These are phyloP conservation scores for Phoenix roebelenii DNA, from an alignment of 176 grass and related monocot species.

Conservation along the genomic window DNA sequence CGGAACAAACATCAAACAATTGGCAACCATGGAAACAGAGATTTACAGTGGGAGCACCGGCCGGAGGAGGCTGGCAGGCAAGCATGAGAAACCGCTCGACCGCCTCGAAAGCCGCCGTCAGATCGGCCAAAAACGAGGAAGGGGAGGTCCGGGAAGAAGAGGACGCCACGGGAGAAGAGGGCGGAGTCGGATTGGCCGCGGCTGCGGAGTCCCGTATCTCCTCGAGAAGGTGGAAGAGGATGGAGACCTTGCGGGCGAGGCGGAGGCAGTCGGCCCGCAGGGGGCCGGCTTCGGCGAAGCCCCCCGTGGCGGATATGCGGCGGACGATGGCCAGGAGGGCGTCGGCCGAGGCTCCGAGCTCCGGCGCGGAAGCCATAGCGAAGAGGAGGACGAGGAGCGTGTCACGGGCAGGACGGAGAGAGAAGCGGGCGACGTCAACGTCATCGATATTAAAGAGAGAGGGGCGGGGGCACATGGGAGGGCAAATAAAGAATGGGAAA, in stretches of 20 bases:
- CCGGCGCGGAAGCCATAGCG: too few relatives aligned
- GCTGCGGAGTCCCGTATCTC: conserved; percentile 45
- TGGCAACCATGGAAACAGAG: too few relatives aligned
- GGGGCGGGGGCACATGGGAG: too few relatives aligned
- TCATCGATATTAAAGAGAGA: too few relatives aligned
- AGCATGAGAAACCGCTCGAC: conserved; percentile 55
- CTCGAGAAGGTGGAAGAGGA: conserved; percentile 69
- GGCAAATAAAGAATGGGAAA: too few relatives aligned
- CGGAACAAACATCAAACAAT: too few relatives aligned
- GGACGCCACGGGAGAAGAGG: too few relatives aligned
- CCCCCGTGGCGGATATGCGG: conserved; percentile 8
- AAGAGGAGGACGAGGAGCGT: too few relatives aligned
- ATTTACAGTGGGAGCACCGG: too few relatives aligned
- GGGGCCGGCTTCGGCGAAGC: conserved; percentile 18
- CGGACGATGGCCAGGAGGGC: conserved; percentile 31
- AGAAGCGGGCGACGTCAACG: too few relatives aligned
- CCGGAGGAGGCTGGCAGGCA: neutral
- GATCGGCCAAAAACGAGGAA: conserved; percentile 31
- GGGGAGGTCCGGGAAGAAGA: too few relatives aligned
- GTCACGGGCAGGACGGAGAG: too few relatives aligned
- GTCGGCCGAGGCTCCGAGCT: conserved; percentile 13
- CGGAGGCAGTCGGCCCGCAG: conserved; percentile 65
- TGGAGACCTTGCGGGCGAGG: conserved; percentile 68
- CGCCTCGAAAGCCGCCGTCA: conserved; percentile 51
- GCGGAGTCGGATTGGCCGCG: neutral